Conservation (phyloP, 257 asterid genomes). For the Nicotiana otophora region DNA sequence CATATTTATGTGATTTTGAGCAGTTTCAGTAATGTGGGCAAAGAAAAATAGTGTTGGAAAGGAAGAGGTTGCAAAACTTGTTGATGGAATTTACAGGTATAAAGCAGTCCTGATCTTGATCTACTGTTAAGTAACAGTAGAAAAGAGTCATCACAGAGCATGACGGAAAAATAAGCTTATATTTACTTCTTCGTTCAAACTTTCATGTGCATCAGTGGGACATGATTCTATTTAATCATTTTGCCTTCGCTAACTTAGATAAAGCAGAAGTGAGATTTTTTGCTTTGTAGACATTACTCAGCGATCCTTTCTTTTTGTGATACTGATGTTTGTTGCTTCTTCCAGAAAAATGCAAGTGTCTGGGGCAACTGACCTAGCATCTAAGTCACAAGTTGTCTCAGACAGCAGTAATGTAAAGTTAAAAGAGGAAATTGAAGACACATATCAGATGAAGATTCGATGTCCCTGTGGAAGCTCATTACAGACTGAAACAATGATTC, state of each 20-base stretch:
- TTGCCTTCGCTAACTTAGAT: not conserved
- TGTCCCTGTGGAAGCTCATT: conserved; percentile 77
- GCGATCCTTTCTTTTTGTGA: not conserved
- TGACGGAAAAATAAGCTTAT: not conserved
- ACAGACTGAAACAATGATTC: conserved; percentile 64
- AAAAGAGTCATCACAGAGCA: not conserved
- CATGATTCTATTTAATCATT: not conserved
- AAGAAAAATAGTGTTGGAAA: conserved; percentile 9
- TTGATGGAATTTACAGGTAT: conserved; percentile 16
- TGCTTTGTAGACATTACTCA: not conserved
- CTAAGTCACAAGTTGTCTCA: conserved; percentile 57
- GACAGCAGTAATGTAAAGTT: conserved; percentile 43
- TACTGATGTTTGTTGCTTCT: conserved; percentile 10
- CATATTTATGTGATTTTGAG: not conserved
- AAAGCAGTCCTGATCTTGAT: not conserved
- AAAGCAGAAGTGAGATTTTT: not conserved
- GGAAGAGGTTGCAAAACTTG: conserved; percentile 12
- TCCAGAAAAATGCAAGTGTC: conserved; percentile 82
- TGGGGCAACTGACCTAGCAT: conserved; percentile 10
- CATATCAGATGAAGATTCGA: conserved; percentile 60
- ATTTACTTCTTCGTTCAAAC: not conserved
- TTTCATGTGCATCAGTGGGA: not conserved
- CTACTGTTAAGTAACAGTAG: not conserved
- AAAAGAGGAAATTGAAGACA: conserved; percentile 62
- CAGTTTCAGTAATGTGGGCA: not conserved